A percentile compares a stretch with the other conserved stretches of the same genome.
Evolutionary conservation across 75 land plant species (phyloP).

Genomic region (Picea sitchensis): DNA sequence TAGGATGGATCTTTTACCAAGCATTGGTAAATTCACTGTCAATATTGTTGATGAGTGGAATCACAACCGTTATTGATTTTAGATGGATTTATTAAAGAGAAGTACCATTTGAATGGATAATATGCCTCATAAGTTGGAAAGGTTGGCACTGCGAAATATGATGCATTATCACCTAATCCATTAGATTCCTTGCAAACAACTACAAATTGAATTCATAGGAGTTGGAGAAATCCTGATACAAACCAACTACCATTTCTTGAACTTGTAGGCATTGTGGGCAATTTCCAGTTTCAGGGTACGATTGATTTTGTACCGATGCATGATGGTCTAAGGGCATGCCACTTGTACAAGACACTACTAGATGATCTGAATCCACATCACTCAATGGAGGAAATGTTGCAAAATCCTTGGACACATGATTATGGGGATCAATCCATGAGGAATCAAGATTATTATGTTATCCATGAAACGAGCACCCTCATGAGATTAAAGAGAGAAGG

Average conservation of each 20-base stretch:
- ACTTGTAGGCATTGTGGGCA: background rate
- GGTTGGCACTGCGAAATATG: slow-evolving; percentile 23
- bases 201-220: slow-evolving; percentile 12
- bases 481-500: background rate
- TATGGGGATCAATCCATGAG: background rate
- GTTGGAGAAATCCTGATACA: background rate
- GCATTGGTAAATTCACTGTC: too few species aligned
- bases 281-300: background rate
- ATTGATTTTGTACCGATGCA: background rate
- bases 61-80: too few species aligned
- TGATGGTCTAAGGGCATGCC: background rate
- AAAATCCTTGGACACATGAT: background rate
- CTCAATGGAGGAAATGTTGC: background rate
- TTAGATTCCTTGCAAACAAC: slow-evolving; percentile 2
- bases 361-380: background rate
- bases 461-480: background rate
- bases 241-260: background rate
- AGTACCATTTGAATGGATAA: slow-evolving; percentile 29
- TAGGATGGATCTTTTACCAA: too few species aligned
- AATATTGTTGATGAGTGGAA: too few species aligned
- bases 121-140: slow-evolving; percentile 34
- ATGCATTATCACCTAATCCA: slow-evolving; percentile 32
- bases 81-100: too few species aligned
- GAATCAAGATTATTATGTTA: background rate
- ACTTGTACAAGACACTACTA: background rate